Base-by-base conservation (phyloP, 495 filamentous ascomycete genomes). In the Lophiostoma macrostomum region DNA sequence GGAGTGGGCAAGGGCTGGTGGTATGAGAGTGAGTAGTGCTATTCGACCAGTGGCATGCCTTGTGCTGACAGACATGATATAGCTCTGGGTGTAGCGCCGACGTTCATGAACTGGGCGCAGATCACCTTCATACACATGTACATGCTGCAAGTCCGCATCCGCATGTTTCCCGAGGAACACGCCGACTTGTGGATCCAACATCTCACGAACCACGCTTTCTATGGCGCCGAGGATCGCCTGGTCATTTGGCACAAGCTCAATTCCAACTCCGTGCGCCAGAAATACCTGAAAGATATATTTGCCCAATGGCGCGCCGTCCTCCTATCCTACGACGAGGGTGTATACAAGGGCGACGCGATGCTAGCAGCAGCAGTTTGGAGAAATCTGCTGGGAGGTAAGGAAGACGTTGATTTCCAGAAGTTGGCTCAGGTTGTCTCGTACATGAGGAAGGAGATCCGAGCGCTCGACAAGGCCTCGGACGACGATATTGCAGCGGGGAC, bases 61-160 rank as follows among this genome's bases (percentile, higher is more conserved):
- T n/a, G n/a, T n/a, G n/a, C n/a, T n/a, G n/a, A n/a, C n/a, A 28
- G 27, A 16, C 6, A 3, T 32, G 29, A 23, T 27, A 29, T 35
- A 72, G 72, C 61, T 63, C 60, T 90, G 44, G 80, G 76, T 12
- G 80, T 96, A 24, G 69, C 73, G 19, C 86, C 88, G 1, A 98
- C 88, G 0, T 98, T 98, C 72, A 87, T 80, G 52, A 91, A 87
- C 39, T 98, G 93, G 94, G 85, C 94, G 5, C 93, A 96, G 66
- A 81, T 97, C 32, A 91, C 90, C 16, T 90, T 97, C 74, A 78
- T 97, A 12, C 90, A 98, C 73, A 86, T 97, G 82, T 96, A 95
- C 74, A 78, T 95, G 42, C 69, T 96, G 32, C 85, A 85, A n/a
- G 85, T 86, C n/a, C 85, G 91, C 34, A 73, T 96, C 38, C 87